phyloP scores from a whole-genome alignment of 169 alveolate genomes.

The Cryptosporidium sp. region DNA sequence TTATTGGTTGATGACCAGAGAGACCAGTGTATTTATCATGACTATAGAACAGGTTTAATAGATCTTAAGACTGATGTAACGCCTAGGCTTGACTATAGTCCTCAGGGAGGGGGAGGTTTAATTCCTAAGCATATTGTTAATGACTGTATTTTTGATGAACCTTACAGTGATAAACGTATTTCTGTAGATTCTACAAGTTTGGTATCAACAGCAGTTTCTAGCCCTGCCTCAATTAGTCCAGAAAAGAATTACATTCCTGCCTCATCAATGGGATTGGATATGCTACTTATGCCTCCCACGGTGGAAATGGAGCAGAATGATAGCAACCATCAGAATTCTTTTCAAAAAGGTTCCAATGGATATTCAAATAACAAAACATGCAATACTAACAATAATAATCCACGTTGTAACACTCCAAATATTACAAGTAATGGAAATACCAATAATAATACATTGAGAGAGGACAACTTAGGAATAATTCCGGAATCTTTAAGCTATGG shows the following conservation, averaged over 20 bases:
- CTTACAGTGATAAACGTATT: conserved; percentile 15
- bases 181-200: conserved; percentile 49
- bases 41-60: conserved; percentile 12
- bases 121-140: conserved; percentile 17
- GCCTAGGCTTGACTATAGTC: conserved; percentile 15
- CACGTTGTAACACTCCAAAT: neutral
- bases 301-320: conserved; percentile 34
- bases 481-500: neutral
- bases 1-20: conserved; percentile 40
- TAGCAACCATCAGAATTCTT: neutral
- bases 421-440: neutral
- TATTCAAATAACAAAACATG: neutral
- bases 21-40: conserved; percentile 12
- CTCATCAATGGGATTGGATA: conserved; percentile 27
- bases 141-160: conserved; percentile 29
- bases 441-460: neutral
- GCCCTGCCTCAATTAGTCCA: conserved; percentile 72
- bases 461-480: neutral
- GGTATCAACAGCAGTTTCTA: conserved; percentile 64
- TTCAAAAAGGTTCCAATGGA: neutral
- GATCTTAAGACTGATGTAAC: conserved; percentile 31
- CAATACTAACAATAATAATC: too few relatives aligned
- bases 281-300: conserved; percentile 64
- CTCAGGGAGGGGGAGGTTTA: neutral
- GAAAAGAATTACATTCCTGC: conserved; percentile 51